A percentile compares a stretch with the other conserved stretches of the same genome.
phyloP scores from a whole-genome alignment of 2,329 filamentous ascomycete species.

The Trichophyton equinum region DNA sequence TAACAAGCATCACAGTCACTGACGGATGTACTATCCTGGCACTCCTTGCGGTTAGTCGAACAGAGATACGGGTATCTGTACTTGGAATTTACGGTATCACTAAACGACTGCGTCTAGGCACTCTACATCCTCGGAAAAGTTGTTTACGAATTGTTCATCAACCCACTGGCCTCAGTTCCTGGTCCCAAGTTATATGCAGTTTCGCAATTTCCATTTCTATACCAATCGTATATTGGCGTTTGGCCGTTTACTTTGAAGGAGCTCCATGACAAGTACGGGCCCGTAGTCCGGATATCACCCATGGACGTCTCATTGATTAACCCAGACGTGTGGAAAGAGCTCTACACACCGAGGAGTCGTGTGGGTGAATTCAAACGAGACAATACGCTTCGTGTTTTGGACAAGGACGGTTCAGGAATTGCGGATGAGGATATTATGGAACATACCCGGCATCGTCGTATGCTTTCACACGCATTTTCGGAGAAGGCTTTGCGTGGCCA shows the following conservation, averaged over 20 bases:
- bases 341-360: conserved; percentile 25
- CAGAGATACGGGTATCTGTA: too few species aligned
- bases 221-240: conserved; percentile 1
- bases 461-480: conserved; percentile 27
- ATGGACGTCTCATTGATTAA: conserved; percentile 27
- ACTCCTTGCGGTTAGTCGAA: neutral
- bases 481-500: conserved; percentile 24
- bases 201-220: conserved; percentile 2
- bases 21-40: neutral
- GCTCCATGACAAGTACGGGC: conserved; percentile 16
- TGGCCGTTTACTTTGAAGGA: neutral
- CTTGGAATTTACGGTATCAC: neutral
- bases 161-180: conserved; percentile 6
- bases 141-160: conserved; percentile 9
- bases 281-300: conserved; percentile 30
- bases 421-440: conserved; percentile 18
- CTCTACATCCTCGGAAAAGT: neutral
- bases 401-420: conserved; percentile 12
- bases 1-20: neutral
- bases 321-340: conserved; percentile 23
- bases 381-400: conserved; percentile 13
- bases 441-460: conserved; percentile 23
- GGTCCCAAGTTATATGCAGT: conserved; percentile 7
- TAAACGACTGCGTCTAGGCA: neutral
- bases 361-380: conserved; percentile 16